Evolutionary conservation across 495 filamentous ascomycete genomes (phyloP).

Genomic region (Thermothielavioides terrestris): DNA sequence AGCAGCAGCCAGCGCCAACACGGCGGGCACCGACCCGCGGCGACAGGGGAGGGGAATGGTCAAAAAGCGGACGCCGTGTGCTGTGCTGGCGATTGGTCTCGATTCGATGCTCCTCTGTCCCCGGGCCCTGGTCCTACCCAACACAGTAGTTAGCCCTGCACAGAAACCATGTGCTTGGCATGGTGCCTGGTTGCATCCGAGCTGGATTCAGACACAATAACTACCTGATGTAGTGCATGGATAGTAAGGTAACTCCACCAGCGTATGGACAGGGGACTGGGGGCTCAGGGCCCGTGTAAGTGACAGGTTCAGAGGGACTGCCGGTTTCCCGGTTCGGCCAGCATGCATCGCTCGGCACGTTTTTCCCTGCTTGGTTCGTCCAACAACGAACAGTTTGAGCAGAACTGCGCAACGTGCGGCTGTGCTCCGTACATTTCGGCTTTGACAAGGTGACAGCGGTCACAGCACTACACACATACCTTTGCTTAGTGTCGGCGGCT

Average conservation of each 20-base stretch:
- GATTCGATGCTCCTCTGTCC: too few relatives aligned
- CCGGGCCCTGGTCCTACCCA: too few relatives aligned
- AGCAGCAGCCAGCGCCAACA: too few relatives aligned
- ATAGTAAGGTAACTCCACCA: too few relatives aligned
- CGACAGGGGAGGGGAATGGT: constrained; percentile 14
- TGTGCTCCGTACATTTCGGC: too few relatives aligned
- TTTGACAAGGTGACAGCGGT: too few relatives aligned
- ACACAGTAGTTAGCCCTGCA: not conserved
- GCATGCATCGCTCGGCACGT: not conserved
- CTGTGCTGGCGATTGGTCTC: constrained; percentile 13
- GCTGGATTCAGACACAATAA: too few relatives aligned
- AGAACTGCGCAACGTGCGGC: not conserved
- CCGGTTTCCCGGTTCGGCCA: constrained; percentile 10
- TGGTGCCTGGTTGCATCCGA: not conserved
- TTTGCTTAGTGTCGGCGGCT: too few relatives aligned
- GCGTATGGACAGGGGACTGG: constrained; percentile 7
- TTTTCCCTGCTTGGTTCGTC: not conserved
- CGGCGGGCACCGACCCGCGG: too few relatives aligned
- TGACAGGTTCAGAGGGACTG: constrained; percentile 11
- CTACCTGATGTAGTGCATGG: too few relatives aligned
- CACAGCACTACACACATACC: too few relatives aligned
- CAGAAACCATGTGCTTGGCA: constrained; percentile 13
- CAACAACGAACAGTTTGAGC: not conserved
- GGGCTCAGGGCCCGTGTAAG: constrained; percentile 12
- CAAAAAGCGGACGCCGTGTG: constrained; percentile 9